These are phyloP conservation scores for Didymella segeticola DNA, from an alignment of 2,329 filamentous ascomycete species.

Conservation along the genomic window DNA sequence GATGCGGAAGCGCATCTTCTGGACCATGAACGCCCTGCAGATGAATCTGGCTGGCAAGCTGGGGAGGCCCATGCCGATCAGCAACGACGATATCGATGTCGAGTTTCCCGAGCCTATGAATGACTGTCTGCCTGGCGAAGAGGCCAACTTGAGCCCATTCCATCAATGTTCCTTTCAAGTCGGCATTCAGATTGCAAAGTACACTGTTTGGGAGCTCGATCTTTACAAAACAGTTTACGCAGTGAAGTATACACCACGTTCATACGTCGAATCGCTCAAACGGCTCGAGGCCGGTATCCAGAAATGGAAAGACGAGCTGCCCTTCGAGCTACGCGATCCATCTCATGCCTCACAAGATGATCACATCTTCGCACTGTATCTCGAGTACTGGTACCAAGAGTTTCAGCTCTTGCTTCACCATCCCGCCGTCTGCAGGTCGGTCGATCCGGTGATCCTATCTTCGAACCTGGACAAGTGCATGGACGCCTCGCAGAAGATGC, in stretches of 20 bases:
- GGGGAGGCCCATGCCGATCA: constrained; percentile 77
- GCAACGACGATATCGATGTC: constrained; percentile 77
- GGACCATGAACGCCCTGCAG: constrained; percentile 71
- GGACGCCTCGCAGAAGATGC: constrained; percentile 68
- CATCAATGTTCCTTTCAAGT: constrained; percentile 71
- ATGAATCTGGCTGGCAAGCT: constrained; percentile 76
- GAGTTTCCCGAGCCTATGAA: constrained; percentile 75
- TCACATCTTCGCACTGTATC: constrained; percentile 56
- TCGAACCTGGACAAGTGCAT: constrained; percentile 66
- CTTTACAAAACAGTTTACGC: constrained; percentile 80
- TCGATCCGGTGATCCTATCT: constrained; percentile 66
- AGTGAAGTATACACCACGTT: constrained; percentile 66
- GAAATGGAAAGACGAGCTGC: constrained; percentile 69
- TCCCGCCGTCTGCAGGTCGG: constrained; percentile 58
- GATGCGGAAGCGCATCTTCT: constrained; percentile 80
- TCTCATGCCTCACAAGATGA: constrained; percentile 54
- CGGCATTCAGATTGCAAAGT: constrained; percentile 69
- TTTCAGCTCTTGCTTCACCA: constrained; percentile 61
- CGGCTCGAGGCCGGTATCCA: constrained; percentile 70
- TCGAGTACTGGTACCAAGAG: constrained; percentile 58
- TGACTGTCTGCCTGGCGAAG: constrained; percentile 72
- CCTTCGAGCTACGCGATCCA: constrained; percentile 63
- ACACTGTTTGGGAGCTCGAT: constrained; percentile 72
- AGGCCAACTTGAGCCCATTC: constrained; percentile 49
- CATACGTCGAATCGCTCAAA: constrained; percentile 69